Base-by-base conservation (phyloP, 306 rosid species). In the Dryas octopetala region DNA sequence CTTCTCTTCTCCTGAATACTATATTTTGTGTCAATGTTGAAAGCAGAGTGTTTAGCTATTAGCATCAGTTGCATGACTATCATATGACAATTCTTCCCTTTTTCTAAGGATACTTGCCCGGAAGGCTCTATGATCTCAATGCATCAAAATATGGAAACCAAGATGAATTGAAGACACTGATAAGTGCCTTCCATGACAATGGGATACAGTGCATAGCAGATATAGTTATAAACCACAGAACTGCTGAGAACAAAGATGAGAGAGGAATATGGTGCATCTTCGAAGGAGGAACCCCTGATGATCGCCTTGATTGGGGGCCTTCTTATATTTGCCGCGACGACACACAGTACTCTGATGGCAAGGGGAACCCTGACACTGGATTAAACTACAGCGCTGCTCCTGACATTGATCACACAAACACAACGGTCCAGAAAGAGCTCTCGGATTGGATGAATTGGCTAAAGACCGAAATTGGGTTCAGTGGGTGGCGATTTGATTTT, bases 161-260 rank as follows among this genome's bases (percentile, higher is more conserved):
- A 68, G 78, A 84, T 13, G 97, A 89, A 47, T 70, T 93, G 13
- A 86, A 86, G 91, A 81, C 91, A 4, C 71, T 91, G 16, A 83
- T 93, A 51, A 74, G 73, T 0, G 82, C 86, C 28, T 82, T 89
- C 73, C 78, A 71, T 16, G 74, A 51, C 0, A 86, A 76, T 5
- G 90, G 92, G 19, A 91, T 93, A 40, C 89, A 89, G 47, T 66
- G 77, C 61, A 0, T 93, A 0, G 98, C 97, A 12, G 96, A 93
- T 80, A 89, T 93, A 54, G 97, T 93, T 45, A 93, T 93, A 83
- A 89, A 91, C 85, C 98, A 93, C 76, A 88, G 92, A 85, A 85
- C 92, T 5, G 93, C 98, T 26, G 92, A 91, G 84, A 84, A 71
- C 61, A 70, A 83, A 60, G 97, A 91, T 14, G 74, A 26, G 5